Base-by-base conservation (phyloP, 116 monocot genomes). In the Dioscorea cayenensis region DNA sequence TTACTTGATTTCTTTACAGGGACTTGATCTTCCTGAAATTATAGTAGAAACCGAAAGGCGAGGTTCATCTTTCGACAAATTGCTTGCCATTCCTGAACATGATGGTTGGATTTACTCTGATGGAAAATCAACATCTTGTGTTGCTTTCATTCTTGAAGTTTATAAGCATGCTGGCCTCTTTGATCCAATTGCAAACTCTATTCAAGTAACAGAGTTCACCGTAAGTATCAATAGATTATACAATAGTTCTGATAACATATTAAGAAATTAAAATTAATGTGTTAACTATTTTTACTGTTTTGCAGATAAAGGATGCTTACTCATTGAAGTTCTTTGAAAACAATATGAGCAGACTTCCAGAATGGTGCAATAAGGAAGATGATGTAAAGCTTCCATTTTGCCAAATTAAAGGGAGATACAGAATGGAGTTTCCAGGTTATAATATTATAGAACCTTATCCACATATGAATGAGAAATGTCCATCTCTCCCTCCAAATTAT, bases 201-300 rank as follows among this genome's bases (percentile, higher is more conserved):
- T 90, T 60, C 88, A 90, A 80, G 90, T 90, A 27, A 94, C 88
- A 2, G 94, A 94, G 63, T 94, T 94, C 74, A 94, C 94, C n/a
- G 90, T 94, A 86, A 90, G 85, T 83, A 43, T 43, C 43, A 32
- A 32, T 32, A 32, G 32, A 32, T 32, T 32, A 32, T 32, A 32
- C 32, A 32, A 32, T 32, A 32, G 32, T 4, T 32, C 32, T 32
- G 32, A 32, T 32, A 4, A 32, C 32, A 32, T 32, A 2, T 3
- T 32, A 32, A 32, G 32, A 32, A 32, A 32, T 32, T 32, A 4
- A 4, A 32, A 12, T 43, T 12, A 55, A 55, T 55, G 5, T 55
- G 19, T 55, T 55, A 16, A 19, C 55, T 55, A n/a, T 55, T 55
- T n/a, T 55, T 11, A 16, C 18, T 55, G 19, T n/a, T 12, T 16